These are phyloP conservation scores for Colletotrichum abscissum DNA, from an alignment of 2,329 filamentous ascomycete species.

Conservation along the genomic window DNA sequence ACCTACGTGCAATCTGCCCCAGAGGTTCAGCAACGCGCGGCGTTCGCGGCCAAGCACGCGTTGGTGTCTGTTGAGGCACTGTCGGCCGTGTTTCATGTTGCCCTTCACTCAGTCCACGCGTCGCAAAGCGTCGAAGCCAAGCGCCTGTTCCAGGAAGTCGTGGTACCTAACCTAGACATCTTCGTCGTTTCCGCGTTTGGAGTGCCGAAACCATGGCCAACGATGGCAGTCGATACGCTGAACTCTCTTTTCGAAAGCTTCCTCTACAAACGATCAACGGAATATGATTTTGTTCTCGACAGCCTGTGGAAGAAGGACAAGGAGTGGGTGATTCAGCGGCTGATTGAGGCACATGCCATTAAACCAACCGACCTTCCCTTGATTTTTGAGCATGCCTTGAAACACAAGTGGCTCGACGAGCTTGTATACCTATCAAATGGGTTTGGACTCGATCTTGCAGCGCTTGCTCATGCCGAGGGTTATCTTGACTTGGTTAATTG, in stretches of 20 bases:
- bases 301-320: slow-evolving; percentile 93
- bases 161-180: slow-evolving; percentile 79
- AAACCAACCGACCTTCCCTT: slow-evolving; percentile 65
- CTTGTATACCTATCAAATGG: slow-evolving; percentile 83
- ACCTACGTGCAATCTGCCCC: slow-evolving; percentile 63
- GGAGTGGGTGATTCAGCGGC: slow-evolving; percentile 83
- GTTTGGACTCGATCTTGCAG: slow-evolving; percentile 88
- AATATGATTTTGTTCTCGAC: slow-evolving; percentile 90
- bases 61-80: slow-evolving; percentile 90
- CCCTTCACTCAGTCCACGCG: slow-evolving; percentile 69
- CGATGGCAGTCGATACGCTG: slow-evolving; percentile 79
- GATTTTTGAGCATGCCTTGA: slow-evolving; percentile 73
- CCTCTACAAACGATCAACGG: slow-evolving; percentile 79
- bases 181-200: slow-evolving; percentile 84
- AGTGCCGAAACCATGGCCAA: slow-evolving; percentile 81
- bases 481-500: slow-evolving; percentile 85
- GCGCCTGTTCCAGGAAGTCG: slow-evolving; percentile 73
- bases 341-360: slow-evolving; percentile 82
- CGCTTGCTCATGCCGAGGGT: slow-evolving; percentile 83
- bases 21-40: slow-evolving; percentile 63
- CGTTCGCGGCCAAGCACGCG: slow-evolving; percentile 81
- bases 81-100: slow-evolving; percentile 73
- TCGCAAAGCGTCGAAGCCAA: slow-evolving; percentile 73
- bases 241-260: slow-evolving; percentile 86
- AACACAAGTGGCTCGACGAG: slow-evolving; percentile 86